A percentile compares a stretch with the other conserved stretches of the same genome.
Conservation (phyloP, 345 rosid genomes). For the Crucihimalaya himalaica region DNA sequence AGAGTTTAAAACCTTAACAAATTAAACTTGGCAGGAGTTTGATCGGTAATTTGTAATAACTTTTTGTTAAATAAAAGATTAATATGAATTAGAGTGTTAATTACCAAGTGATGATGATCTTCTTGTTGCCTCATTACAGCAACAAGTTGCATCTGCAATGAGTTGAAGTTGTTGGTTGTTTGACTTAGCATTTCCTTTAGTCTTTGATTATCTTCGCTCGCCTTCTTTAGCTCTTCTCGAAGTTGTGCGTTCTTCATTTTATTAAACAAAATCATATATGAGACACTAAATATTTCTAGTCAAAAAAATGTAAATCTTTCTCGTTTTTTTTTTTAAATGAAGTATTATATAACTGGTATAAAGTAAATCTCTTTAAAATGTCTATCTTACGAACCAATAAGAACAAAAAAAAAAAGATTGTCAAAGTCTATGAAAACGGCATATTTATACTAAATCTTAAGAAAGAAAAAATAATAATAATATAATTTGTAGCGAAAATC, state of each 20-base stretch:
- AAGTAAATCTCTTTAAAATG: not conserved
- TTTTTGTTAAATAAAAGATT: not conserved
- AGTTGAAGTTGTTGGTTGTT: conserved; percentile 62
- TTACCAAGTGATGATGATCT: conserved; percentile 34
- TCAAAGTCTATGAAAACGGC: conserved; percentile 2
- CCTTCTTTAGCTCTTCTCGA: conserved; percentile 65
- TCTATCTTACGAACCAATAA: not conserved
- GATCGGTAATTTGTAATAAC: not conserved
- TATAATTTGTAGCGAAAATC: not conserved
- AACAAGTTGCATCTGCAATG: conserved; percentile 69
- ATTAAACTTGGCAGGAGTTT: not conserved
- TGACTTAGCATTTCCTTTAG: conserved; percentile 74
- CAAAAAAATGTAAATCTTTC: not conserved
- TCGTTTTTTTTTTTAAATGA: not conserved
- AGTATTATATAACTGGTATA: not conserved
- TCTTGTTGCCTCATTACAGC: conserved; percentile 65
- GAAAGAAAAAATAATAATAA: not conserved
- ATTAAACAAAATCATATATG: not conserved
- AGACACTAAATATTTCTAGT: not conserved
- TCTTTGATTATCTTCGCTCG: conserved; percentile 69
- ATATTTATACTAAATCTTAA: not conserved
- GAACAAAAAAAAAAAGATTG: not conserved
- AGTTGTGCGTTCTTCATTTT: conserved; percentile 51
- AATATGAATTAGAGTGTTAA: not conserved
- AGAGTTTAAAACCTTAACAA: not conserved